These are phyloP conservation scores for Martensiomyces pterosporus DNA, from an alignment of 192 early-diverging fungal species.

Conservation along the genomic window DNA sequence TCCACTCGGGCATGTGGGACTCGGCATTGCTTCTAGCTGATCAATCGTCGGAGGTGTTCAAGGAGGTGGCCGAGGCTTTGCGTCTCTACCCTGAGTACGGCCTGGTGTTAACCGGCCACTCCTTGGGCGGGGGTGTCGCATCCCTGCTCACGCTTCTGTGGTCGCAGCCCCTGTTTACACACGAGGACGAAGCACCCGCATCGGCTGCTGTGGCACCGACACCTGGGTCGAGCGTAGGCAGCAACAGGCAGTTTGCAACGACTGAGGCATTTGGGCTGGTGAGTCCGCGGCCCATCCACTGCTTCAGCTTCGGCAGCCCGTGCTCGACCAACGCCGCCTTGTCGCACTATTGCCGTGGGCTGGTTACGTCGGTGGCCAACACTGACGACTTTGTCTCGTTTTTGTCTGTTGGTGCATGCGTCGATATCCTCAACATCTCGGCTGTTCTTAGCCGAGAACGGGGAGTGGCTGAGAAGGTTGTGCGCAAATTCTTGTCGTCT, in stretches of 20 bases:
- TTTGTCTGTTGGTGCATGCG: slow-evolving; percentile 68
- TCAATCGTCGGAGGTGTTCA: slow-evolving; percentile 63
- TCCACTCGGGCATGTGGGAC: slow-evolving; percentile 85
- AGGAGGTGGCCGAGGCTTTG: slow-evolving; percentile 67
- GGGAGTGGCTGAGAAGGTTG: slow-evolving; percentile 61
- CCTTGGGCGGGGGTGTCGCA: slow-evolving; percentile 83
- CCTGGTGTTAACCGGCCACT: slow-evolving; percentile 83
- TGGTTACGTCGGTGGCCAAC: slow-evolving; percentile 81
- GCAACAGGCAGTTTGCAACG: slow-evolving; percentile 59
- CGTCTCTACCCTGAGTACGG: slow-evolving; percentile 71
- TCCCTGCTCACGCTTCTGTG: slow-evolving; percentile 73
- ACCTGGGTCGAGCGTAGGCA: slow-evolving; percentile 32
- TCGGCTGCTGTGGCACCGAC: slow-evolving; percentile 2
- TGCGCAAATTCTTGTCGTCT: slow-evolving; percentile 54
- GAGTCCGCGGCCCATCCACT: slow-evolving; percentile 69
- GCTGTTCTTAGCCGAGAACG: slow-evolving; percentile 58
- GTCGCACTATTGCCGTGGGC: slow-evolving; percentile 61
- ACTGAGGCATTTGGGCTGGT: slow-evolving; percentile 63
- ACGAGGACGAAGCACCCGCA: neutral
- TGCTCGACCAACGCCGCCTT: slow-evolving; percentile 67
- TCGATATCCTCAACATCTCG: slow-evolving; percentile 73
- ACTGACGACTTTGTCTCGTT: slow-evolving; percentile 74
- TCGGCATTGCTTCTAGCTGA: slow-evolving; percentile 68
- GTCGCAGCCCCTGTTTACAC: slow-evolving; percentile 47
- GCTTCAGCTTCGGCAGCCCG: slow-evolving; percentile 82